These are phyloP conservation scores for Rhodomyrtus psidioides DNA, from an alignment of 441 rosid species.

Conservation along the genomic window DNA sequence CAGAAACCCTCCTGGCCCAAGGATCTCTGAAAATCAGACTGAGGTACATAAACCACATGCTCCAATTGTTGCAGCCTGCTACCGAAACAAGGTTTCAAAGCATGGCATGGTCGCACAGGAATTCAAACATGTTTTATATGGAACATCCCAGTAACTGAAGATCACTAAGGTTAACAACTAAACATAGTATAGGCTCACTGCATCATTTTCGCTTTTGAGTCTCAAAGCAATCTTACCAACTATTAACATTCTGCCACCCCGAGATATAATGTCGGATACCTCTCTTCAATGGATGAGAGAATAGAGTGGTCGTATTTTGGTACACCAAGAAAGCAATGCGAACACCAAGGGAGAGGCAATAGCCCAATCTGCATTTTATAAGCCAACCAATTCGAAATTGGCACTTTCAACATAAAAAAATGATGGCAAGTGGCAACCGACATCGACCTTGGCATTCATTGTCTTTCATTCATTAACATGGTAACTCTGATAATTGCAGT, in stretches of 20 bases:
- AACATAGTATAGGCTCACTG: conserved; percentile 44
- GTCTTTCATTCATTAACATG: not conserved
- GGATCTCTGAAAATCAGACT: not conserved
- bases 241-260: conserved; percentile 65
- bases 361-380: conserved; percentile 97
- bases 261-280: conserved; percentile 81
- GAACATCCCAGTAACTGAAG: conserved; percentile 23
- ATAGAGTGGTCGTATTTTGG: conserved; percentile 73
- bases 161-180: conserved; percentile 25
- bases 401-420: conserved; percentile 73
- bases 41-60: not conserved
- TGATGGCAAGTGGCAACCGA: conserved; percentile 60
- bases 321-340: conserved; percentile 98
- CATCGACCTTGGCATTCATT: conserved; percentile 18
- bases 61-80: not conserved
- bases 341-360: conserved; percentile 71
- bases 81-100: not conserved
- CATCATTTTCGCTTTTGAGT: conserved; percentile 40
- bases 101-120: not conserved
- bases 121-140: conserved; percentile 20
- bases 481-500: not conserved
- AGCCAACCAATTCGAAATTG: conserved; percentile 95
- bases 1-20: not conserved
- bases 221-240: conserved; percentile 98
- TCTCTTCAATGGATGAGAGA: conserved; percentile 78